Conservation (phyloP, 2,329 filamentous ascomycete species). For the Hysterium pulicare region DNA sequence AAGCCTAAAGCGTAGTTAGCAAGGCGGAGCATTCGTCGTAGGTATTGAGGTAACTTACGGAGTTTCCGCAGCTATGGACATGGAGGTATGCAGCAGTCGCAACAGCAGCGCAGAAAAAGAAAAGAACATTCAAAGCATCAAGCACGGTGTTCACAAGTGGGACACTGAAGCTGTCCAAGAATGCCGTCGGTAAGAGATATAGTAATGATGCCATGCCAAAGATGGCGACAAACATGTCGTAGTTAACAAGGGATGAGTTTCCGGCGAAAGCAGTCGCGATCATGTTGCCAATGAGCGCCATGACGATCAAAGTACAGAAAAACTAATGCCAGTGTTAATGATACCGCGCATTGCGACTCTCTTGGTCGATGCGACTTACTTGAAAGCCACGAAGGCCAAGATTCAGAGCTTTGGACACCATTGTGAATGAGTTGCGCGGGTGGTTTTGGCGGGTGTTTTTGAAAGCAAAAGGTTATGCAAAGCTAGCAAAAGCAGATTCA, state of each 20-base stretch:
- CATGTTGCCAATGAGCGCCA: constrained; percentile 62
- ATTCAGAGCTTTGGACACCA: constrained; percentile 41
- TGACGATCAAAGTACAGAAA: constrained; percentile 57
- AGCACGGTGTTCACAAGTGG: constrained; percentile 54
- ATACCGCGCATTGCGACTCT: constrained; percentile 3
- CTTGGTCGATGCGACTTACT: constrained; percentile 25
- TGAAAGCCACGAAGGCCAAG: constrained; percentile 41
- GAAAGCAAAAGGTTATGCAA: neutral
- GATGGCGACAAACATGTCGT: constrained; percentile 66
- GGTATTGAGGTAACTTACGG: constrained; percentile 39
- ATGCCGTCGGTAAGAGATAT: constrained; percentile 57
- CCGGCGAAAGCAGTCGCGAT: constrained; percentile 52
- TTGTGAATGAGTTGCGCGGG: constrained; percentile 16
- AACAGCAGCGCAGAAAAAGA: constrained; percentile 68
- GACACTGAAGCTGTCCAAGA: constrained; percentile 53
- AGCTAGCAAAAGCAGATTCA: neutral
- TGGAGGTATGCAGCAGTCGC: constrained; percentile 67
- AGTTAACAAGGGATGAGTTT: constrained; percentile 56
- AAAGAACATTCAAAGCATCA: constrained; percentile 60
- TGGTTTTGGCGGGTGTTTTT: neutral
- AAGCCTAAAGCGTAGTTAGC: constrained; percentile 31
- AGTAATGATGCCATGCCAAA: constrained; percentile 64
- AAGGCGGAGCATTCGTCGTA: constrained; percentile 8
- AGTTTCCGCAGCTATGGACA: constrained; percentile 65
- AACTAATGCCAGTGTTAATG: constrained; percentile 43